phyloP scores from a whole-genome alignment of 345 rosid genomes.

The Syzygium aqueum region DNA sequence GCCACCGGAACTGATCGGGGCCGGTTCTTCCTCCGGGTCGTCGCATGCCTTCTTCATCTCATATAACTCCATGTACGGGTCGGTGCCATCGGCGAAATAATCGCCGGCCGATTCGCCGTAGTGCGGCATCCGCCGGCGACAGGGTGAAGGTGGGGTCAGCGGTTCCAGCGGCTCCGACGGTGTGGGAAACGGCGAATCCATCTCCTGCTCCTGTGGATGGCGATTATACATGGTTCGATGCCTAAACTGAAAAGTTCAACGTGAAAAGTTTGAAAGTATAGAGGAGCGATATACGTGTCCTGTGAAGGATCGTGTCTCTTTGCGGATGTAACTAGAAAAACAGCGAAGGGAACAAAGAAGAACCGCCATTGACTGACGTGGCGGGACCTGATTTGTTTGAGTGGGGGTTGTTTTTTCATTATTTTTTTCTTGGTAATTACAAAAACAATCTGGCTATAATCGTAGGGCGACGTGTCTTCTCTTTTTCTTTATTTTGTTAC shows the following conservation, averaged over 20 bases:
- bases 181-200: constrained; percentile 1
- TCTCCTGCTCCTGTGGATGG: background rate
- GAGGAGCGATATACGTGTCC: background rate
- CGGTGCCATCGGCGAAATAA: background rate
- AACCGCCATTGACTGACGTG: background rate
- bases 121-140: too few relatives aligned
- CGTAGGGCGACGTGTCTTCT: too few relatives aligned
- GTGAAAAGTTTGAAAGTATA: background rate
- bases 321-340: background rate
- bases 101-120: background rate
- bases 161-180: background rate
- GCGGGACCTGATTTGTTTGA: background rate
- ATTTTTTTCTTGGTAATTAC: background rate
- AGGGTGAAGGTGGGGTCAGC: background rate
- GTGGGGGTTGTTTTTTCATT: background rate
- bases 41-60: background rate
- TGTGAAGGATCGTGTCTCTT: background rate
- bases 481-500: background rate
- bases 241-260: background rate
- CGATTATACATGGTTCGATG: background rate
- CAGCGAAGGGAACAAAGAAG: background rate
- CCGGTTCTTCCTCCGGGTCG: background rate
- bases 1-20: background rate
- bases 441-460: background rate
- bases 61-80: background rate